Percentiles rank a stretch among this genome's conserved stretches.
phyloP scores from a whole-genome alignment of 176 grass and related monocot genomes.

The Chloris gayana region DNA sequence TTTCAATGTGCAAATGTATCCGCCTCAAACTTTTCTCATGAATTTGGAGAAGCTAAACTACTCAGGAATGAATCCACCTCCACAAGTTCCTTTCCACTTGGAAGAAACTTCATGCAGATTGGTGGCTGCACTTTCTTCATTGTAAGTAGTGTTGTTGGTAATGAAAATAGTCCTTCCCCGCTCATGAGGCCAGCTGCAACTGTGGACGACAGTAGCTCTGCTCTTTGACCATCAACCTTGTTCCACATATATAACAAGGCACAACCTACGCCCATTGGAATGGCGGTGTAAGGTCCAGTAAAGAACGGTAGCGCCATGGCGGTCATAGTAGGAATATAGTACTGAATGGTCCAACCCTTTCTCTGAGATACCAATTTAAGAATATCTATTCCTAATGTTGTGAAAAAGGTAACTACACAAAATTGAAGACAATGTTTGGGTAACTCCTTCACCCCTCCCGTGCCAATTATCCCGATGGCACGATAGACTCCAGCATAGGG shows the following conservation, averaged over 20 bases:
- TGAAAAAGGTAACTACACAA: slow-evolving; percentile 1
- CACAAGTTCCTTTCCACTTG: slow-evolving; percentile 25
- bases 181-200: slow-evolving; percentile 52
- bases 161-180: slow-evolving; percentile 47
- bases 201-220: slow-evolving; percentile 15
- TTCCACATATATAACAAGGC: slow-evolving; percentile 29
- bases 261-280: slow-evolving; percentile 37
- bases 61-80: slow-evolving; percentile 30
- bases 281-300: background rate
- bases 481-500: slow-evolving; percentile 30
- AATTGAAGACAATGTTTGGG: slow-evolving; percentile 32
- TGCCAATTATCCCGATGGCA: slow-evolving; percentile 37
- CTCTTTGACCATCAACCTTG: slow-evolving; percentile 21
- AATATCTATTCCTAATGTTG: slow-evolving; percentile 5
- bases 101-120: slow-evolving; percentile 62
- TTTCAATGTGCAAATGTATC: background rate
- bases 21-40: slow-evolving; percentile 4
- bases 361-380: slow-evolving; percentile 23
- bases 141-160: slow-evolving; percentile 29
- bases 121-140: slow-evolving; percentile 47
- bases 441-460: slow-evolving; percentile 42
- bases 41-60: background rate
- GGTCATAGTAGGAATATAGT: slow-evolving; percentile 42
- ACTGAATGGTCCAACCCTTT: slow-evolving; percentile 32
- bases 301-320: slow-evolving; percentile 51